These are phyloP conservation scores for Microdochium nivale DNA, from an alignment of 2,329 filamentous ascomycete genomes.

Conservation along the genomic window DNA sequence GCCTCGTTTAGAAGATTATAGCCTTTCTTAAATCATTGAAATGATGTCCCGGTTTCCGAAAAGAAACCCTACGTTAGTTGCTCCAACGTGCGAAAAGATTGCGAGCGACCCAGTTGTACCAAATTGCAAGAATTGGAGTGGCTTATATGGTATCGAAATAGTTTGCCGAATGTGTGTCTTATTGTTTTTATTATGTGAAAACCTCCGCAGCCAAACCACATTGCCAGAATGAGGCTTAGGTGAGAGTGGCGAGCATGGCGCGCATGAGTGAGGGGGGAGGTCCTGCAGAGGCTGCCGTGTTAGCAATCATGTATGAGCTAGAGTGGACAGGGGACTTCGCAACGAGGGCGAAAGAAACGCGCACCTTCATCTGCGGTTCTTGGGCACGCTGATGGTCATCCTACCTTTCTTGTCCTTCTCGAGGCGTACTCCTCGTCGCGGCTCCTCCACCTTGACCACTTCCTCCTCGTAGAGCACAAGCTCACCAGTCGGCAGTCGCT, in stretches of 20 bases:
- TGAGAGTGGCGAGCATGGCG: slow-evolving; percentile 64
- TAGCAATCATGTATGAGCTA: slow-evolving; percentile 10
- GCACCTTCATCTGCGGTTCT: slow-evolving; percentile 50
- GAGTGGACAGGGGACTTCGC: slow-evolving; percentile 9
- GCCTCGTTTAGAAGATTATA: no score
- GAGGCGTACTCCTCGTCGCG: slow-evolving; percentile 54
- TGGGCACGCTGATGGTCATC: slow-evolving; percentile 77
- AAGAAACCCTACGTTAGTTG: no score
- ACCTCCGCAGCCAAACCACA: no score
- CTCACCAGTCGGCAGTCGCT: slow-evolving; percentile 50
- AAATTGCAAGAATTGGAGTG: no score
- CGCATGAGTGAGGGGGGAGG: slow-evolving; percentile 56
- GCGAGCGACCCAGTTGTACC: no score
- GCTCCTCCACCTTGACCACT: slow-evolving; percentile 46
- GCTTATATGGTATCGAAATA: no score
- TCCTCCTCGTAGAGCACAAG: slow-evolving; percentile 55
- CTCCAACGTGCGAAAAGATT: no score
- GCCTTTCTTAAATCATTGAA: no score
- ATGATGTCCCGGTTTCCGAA: no score
- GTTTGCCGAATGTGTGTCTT: no score
- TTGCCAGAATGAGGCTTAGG: slow-evolving; percentile 29
- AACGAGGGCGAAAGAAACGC: slow-evolving; percentile 15
- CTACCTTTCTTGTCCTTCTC: slow-evolving; percentile 94
- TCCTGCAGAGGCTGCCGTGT: slow-evolving; percentile 31
- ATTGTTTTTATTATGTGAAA: no score